phyloP scores from a whole-genome alignment of 106 monocot species.

The Allium cepa region DNA sequence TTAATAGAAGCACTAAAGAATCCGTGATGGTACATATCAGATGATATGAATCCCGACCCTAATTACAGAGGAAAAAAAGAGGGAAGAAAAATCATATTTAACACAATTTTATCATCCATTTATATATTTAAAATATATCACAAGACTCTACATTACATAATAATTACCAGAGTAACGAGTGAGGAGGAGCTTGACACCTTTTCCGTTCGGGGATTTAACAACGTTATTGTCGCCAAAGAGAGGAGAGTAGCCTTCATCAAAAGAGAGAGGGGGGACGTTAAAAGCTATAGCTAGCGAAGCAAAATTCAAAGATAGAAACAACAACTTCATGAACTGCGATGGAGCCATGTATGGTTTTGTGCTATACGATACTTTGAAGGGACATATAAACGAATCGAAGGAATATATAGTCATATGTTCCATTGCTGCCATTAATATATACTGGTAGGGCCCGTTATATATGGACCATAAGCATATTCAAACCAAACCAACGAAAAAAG shows the following conservation, averaged over 20 bases:
- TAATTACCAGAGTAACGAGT: constrained; percentile 35
- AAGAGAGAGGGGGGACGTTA: constrained; percentile 18
- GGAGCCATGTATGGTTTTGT: not conserved
- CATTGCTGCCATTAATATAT: too few species aligned
- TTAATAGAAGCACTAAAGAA: constrained; percentile 22
- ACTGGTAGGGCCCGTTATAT: too few species aligned
- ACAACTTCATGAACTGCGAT: not conserved
- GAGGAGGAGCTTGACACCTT: constrained; percentile 29
- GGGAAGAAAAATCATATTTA: too few species aligned
- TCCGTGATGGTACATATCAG: constrained; percentile 17
- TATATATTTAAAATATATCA: not conserved
- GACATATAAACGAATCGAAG: too few species aligned
- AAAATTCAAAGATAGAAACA: not conserved
- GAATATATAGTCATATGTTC: too few species aligned
- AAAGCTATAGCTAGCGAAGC: not conserved
- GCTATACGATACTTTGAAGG: too few species aligned
- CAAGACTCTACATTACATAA: not conserved
- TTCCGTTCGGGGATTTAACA: constrained; percentile 22
- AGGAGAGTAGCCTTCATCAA: constrained; percentile 41
- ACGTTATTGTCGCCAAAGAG: constrained; percentile 45
- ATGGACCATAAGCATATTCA: too few species aligned
- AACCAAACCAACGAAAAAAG: too few species aligned
- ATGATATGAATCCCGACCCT: constrained; percentile 20
- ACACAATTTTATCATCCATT: too few species aligned
- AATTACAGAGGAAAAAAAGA: not conserved